A percentile compares a stretch with the other conserved stretches of the same genome.
Conservation (phyloP, 305 asterid species). For the Solanum aculeatissimum region DNA sequence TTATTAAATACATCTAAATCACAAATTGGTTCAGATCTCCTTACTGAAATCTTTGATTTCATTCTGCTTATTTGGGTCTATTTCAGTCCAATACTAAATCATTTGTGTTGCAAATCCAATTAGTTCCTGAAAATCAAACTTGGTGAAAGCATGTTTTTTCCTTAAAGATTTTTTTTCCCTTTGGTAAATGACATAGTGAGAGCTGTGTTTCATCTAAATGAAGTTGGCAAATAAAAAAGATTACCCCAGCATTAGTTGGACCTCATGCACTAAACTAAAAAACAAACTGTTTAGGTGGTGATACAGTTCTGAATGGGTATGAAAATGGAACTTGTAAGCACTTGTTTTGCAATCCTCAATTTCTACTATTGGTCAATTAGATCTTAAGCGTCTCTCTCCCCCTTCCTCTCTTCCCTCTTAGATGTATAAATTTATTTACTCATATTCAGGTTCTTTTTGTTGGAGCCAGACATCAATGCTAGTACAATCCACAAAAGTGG, state of each 20-base stretch:
- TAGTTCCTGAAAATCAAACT: neutral
- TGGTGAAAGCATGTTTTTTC: neutral
- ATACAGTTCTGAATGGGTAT: neutral
- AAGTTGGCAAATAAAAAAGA: neutral
- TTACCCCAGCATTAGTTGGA: neutral
- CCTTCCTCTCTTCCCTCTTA: constrained; percentile 15
- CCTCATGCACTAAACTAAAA: neutral
- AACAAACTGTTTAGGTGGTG: neutral
- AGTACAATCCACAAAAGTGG: constrained; percentile 62
- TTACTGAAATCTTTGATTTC: neutral
- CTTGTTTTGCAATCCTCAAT: neutral
- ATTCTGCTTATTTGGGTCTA: neutral
- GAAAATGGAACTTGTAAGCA: neutral
- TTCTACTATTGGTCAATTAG: neutral
- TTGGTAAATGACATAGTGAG: neutral
- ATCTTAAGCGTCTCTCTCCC: constrained; percentile 1
- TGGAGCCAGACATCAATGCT: constrained; percentile 95
- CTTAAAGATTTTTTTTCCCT: neutral
- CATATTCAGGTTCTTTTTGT: constrained; percentile 99
- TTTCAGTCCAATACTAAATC: neutral
- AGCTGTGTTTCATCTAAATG: neutral
- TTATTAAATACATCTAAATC: neutral
- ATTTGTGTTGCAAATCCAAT: neutral
- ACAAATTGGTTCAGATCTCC: neutral
- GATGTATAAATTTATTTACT: constrained; percentile 68